phyloP scores from a whole-genome alignment of 352 stramenopile genomes.

The Thalassiosira pacifica region DNA sequence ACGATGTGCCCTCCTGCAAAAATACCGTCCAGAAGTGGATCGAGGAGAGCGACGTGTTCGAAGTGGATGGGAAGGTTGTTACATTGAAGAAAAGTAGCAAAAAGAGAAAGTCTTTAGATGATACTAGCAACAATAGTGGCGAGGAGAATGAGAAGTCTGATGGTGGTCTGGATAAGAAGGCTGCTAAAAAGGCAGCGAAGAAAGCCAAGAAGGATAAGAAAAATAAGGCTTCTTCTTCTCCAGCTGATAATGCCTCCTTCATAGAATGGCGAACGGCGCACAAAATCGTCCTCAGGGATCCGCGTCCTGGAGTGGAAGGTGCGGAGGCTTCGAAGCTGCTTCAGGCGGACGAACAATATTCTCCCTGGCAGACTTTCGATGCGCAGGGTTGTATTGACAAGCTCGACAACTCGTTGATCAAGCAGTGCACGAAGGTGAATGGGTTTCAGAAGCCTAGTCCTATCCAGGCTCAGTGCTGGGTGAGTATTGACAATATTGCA shows the following conservation, averaged over 20 bases:
- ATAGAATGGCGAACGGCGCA: slow-evolving; percentile 75
- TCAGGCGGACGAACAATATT: slow-evolving; percentile 88
- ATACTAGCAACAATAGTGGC: neutral
- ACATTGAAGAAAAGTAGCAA: slow-evolving; percentile 54
- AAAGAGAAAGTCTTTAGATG: slow-evolving; percentile 33
- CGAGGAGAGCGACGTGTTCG: slow-evolving; percentile 72
- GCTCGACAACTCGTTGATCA: slow-evolving; percentile 87
- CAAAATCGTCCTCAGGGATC: slow-evolving; percentile 85
- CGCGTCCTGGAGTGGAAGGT: slow-evolving; percentile 81
- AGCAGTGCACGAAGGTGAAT: slow-evolving; percentile 89
- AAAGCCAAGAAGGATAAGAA: slow-evolving; percentile 77
- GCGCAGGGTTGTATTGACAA: slow-evolving; percentile 86
- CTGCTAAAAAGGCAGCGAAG: slow-evolving; percentile 61
- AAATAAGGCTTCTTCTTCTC: slow-evolving; percentile 12
- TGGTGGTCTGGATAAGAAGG: slow-evolving; percentile 32
- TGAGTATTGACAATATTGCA: slow-evolving; percentile 84
- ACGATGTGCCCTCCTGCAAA: slow-evolving; percentile 49
- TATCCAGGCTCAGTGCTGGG: slow-evolving; percentile 98
- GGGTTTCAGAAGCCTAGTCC: slow-evolving; percentile 93
- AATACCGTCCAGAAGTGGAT: slow-evolving; percentile 73
- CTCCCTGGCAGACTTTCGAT: slow-evolving; percentile 92
- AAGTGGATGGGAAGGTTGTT: slow-evolving; percentile 76
- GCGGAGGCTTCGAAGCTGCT: slow-evolving; percentile 87
- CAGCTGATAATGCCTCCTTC: slow-evolving; percentile 32
- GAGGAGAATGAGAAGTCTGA: too few species aligned